Evolutionary conservation across 305 asterid genomes (phyloP), one percentile per base, ranked within the genome.

Genomic region (Ajuga reptans): DNA sequence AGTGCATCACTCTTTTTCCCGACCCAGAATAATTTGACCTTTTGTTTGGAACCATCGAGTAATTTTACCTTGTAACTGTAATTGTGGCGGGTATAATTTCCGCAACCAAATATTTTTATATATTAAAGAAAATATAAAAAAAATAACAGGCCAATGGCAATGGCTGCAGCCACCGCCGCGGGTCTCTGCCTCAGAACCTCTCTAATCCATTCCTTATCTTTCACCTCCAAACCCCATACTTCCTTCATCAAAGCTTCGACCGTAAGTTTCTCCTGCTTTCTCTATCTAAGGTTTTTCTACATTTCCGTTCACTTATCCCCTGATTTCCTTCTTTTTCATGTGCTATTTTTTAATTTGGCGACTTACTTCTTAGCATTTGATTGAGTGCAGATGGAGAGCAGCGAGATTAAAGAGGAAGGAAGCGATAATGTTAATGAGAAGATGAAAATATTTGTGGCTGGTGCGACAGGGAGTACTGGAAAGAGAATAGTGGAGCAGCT

Each of bases 401-500:
- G 82, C 66, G 93, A 88, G 75, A 78, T 87, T 72, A 78, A 66
- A 57, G 87, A 78, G 80, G 83, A 80, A 57, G 74, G 45, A 18
- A 75, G 37, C 46, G 82, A 14, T 41, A 77, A 78, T 49, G 64
- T 41, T 31, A 62, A 47, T 17, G 82, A 68, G 75, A 85, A 77
- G 78, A 92, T 84, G 87, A 92, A 78, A 56, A 78, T 92, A 14
- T 92, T 88, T 73, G 97, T 92, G 36, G 98, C 96, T 2, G 98
- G 98, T 34, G 98, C 98, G 3, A 82, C 94, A 27, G 98, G 98
- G 43, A 90, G 77, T 77, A 92, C 97, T 12, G 98, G 98, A 5
- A 90, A 86, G 84, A 84, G 97, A 83, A 85, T 92, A n/a, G 98
- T 90, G 74, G 95, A 87, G 78, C 95, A 90, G 86, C 93, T 93